Evolutionary conservation across 2,329 filamentous ascomycete species (phyloP), one percentile per base, ranked within the genome.

Genomic region (Zasmidium citrigriseum): DNA sequence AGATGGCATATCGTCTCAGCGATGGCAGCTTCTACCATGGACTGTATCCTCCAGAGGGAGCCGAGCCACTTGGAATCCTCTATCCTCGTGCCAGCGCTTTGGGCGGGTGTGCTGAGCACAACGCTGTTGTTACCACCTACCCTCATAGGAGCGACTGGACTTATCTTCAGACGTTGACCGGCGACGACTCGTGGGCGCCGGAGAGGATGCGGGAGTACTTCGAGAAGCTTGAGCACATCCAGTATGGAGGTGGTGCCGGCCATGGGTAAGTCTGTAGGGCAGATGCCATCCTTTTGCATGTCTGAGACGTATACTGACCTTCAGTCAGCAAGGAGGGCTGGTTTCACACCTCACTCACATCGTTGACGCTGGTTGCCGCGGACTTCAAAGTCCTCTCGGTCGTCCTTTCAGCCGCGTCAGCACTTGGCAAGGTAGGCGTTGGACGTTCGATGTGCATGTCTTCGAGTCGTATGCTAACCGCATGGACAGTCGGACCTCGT

Each of bases 81-180:
- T 88, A 87, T 64, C 84, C 84, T 10, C 80, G 85, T 14, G 77
- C 82, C 2, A 82, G 80, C 18, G 82, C 78, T 2, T 73, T 86
- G 1, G 83, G 84, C 50, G 84, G 84, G 2, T 41, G 34, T 16
- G 81, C 83, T 1, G 79, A 82, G 3, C 86, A 89, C 72, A 86
- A 87, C 46, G 85, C 84, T 7, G 72, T 86, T 46, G 81, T 88
- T 50, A 78, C 81, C n/a, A 76, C 87, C 23, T 81, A 85, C 59
- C 85, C 86, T 0, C 75, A 84, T 57, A 77, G 82, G 48, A 81
- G 78, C 24, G 86, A 89, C 70, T 89, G 83, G 73, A 76, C 85
- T 47, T 73, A 82, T 64, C 82, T 89, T 55, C 80, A 80, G 3
- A 71, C 73, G 12, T 66, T 87, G 23, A 89, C 86, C 1, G 85